Conservation (phyloP, 768 basidiomycete genomes). For the Leucocoprinus sp. region DNA sequence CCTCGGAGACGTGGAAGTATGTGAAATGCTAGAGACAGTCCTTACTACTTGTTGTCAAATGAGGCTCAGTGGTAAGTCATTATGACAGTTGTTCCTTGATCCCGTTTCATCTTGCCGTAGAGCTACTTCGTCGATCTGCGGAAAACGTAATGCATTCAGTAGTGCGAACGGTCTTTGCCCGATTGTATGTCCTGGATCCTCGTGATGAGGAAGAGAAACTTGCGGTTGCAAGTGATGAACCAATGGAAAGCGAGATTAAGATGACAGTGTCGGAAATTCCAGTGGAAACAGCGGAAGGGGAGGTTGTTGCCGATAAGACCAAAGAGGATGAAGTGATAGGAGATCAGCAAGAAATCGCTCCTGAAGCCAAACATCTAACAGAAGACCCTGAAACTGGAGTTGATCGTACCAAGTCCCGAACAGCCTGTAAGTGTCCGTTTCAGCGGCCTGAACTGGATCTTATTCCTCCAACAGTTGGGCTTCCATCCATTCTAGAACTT, state of each 20-base stretch:
- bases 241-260: constrained; percentile 46
- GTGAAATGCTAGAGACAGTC: constrained; percentile 97
- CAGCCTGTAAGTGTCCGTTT: constrained; percentile 31
- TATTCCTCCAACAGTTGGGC: constrained; percentile 50
- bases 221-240: constrained; percentile 39
- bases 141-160: constrained; percentile 86
- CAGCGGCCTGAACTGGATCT: constrained; percentile 1
- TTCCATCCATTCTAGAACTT: constrained; percentile 88
- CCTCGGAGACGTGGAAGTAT: constrained; percentile 89
- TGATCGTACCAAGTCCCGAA: constrained; percentile 21
- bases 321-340: background rate
- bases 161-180: constrained; percentile 72
- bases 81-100: background rate
- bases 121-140: constrained; percentile 79
- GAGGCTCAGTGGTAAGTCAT: constrained; percentile 78
- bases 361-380: constrained; percentile 1
- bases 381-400: constrained; percentile 11
- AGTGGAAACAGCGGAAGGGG: constrained; percentile 16
- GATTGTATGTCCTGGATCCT: constrained; percentile 62
- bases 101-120: constrained; percentile 31
- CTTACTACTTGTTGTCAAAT: constrained; percentile 96
- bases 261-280: constrained; percentile 49
- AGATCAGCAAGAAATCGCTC: background rate
- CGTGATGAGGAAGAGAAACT: constrained; percentile 62
- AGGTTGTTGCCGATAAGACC: constrained; percentile 12